Evolutionary conservation across 176 grass and related monocot genomes (phyloP), one percentile per base, ranked within the genome.

Genomic region (Guadua angustifolia): DNA sequence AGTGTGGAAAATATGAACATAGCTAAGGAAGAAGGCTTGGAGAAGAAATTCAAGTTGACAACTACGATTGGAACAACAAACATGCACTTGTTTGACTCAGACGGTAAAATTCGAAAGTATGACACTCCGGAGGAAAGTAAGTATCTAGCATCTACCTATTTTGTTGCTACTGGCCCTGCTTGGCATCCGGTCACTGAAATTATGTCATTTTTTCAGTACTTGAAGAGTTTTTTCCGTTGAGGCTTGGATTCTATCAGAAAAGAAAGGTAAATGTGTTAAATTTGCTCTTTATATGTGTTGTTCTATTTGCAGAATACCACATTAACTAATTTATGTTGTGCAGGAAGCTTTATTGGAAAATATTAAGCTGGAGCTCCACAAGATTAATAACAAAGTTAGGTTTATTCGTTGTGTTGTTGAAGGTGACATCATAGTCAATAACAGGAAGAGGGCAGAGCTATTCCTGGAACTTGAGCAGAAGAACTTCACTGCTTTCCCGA

Each of bases 41-140:
- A 82, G 81, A 99, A 95, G 81, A 99, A 93, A 58, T 95, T 99
- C 66, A 99, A 94, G 83, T 39, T 99, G 66, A 95, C 93, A 39
- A 94, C 96, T 21, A 87, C 91, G 33, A 79, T 99, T n/a, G 83
- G 83, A 33, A 99, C 91, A 24, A 84, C 96, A 55, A 99, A 99
- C 73, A 99, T 99, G 96, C 96, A 99, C 75, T 78, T 99, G 78
- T 99, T 99, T 90, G 91, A 92, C 62, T 70, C 83, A 0, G 73
- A 92, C 17, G 89, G 93, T 14, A 89, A 85, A 78, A 99, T 99
- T n/a, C 84, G 79, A 44, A 99, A 99, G 76, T 99, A 95, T 36
- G 91, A 95, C 29, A 89, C 39, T 5, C 93, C 96, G 2, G 96
- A 99, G 58, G 77, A 95, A 66, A 87, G 93, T 99, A 60, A 82